phyloP scores from a whole-genome alignment of 768 basidiomycete genomes.

The Suillus subalutaceus region DNA sequence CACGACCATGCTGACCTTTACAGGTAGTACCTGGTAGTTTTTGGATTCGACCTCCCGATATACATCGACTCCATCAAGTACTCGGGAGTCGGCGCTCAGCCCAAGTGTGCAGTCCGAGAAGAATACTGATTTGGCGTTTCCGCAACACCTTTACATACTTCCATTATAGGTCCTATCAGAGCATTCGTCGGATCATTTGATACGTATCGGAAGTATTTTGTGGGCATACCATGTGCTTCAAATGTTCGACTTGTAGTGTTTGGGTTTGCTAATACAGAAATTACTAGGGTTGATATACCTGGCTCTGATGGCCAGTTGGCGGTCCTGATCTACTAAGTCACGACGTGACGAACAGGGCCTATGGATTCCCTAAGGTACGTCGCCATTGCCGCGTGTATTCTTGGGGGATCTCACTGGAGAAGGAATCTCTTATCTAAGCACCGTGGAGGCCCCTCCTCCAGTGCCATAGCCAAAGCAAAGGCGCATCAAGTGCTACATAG shows the following conservation, averaged over 20 bases:
- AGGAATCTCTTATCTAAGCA: background rate
- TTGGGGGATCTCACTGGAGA: background rate
- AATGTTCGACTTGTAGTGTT: background rate
- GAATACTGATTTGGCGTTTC: background rate
- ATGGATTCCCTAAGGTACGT: background rate
- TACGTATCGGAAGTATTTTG: background rate
- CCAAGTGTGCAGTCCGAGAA: background rate
- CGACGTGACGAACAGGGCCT: background rate
- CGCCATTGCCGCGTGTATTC: background rate
- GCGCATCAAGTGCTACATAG: background rate
- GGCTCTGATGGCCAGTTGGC: background rate
- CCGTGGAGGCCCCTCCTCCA: background rate
- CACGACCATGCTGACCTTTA: background rate
- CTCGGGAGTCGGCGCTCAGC: background rate
- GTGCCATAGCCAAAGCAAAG: background rate
- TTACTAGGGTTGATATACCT: background rate
- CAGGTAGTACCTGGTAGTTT: background rate
- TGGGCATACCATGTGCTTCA: constrained; percentile 2
- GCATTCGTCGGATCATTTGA: background rate
- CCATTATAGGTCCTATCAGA: constrained; percentile 2
- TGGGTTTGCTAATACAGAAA: background rate
- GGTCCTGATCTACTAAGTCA: background rate
- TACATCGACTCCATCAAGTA: background rate
- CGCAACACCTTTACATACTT: background rate
- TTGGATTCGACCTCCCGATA: background rate